Percentiles rank a stretch among this genome's conserved stretches.
These are phyloP conservation scores for Neurospora pannonica DNA, from an alignment of 495 filamentous ascomycete genomes.

Conservation along the genomic window DNA sequence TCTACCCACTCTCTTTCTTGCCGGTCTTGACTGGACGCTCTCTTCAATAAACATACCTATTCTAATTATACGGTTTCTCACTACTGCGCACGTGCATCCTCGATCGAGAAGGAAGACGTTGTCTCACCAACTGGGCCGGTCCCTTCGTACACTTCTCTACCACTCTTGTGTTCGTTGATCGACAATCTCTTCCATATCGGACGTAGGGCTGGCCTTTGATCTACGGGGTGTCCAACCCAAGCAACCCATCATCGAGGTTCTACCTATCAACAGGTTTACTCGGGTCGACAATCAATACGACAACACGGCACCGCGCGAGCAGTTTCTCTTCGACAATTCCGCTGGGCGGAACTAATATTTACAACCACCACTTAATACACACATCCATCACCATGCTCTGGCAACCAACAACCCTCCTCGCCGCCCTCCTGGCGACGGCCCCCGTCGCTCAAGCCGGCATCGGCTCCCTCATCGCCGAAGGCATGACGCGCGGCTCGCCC, in stretches of 20 bases:
- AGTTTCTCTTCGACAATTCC: not conserved
- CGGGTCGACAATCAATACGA: not conserved
- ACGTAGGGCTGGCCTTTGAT: not conserved
- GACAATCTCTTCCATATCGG: not conserved
- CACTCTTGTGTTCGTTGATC: not conserved
- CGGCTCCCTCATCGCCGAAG: slow-evolving; percentile 14
- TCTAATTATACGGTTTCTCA: not conserved
- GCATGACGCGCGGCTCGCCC: slow-evolving; percentile 14
- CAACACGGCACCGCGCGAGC: not conserved
- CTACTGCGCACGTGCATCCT: not conserved
- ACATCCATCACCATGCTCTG: slow-evolving; percentile 18
- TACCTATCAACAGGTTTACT: not conserved
- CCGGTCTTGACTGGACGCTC: not conserved
- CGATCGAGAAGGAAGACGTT: not conserved
- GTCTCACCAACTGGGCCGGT: not conserved
- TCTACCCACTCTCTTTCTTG: not conserved
- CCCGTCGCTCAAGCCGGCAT: slow-evolving; percentile 20
- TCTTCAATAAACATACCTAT: not conserved
- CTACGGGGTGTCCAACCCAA: not conserved
- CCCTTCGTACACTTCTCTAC: not conserved
- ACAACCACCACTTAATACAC: slow-evolving; percentile 8
- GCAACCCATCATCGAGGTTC: not conserved
- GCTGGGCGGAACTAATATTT: not conserved
- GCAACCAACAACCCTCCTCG: slow-evolving; percentile 14
- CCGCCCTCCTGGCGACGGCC: slow-evolving; percentile 16